These are phyloP conservation scores for Verticillium tricorpus DNA, from an alignment of 2,329 filamentous ascomycete genomes.

Conservation along the genomic window DNA sequence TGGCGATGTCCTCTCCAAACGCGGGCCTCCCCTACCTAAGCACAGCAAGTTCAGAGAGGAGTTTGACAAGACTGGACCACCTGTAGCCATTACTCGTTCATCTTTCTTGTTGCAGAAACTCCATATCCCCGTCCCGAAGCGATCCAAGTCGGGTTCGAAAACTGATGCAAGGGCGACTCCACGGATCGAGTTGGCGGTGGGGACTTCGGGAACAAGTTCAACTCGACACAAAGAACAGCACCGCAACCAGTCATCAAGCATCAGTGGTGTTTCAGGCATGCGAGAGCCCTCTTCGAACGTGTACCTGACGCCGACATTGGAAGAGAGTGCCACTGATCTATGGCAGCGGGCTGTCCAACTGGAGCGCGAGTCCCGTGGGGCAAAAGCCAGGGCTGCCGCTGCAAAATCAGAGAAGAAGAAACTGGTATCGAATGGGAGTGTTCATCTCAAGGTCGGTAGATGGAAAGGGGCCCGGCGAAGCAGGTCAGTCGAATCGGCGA, in stretches of 20 bases:
- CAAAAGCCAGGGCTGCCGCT: neutral
- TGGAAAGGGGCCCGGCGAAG: constrained; percentile 5
- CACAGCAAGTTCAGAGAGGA: constrained; percentile 38
- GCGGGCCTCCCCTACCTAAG: constrained; percentile 21
- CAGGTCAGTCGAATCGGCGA: constrained; percentile 3
- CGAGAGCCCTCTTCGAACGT: neutral
- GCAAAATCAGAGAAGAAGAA: neutral
- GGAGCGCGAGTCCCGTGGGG: constrained; percentile 13
- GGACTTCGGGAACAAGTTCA: constrained; percentile 1
- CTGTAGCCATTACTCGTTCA: constrained; percentile 11
- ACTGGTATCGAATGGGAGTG: neutral
- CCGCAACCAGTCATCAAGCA: neutral
- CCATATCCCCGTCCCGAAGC: constrained; percentile 26
- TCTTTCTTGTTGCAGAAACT: constrained; percentile 30
- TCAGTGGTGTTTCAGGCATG: neutral
- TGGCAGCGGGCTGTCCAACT: constrained; percentile 22
- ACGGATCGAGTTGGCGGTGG: neutral
- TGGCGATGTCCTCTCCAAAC: constrained; percentile 24
- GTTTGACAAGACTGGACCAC: constrained; percentile 20
- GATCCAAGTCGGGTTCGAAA: constrained; percentile 13
- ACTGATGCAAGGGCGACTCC: neutral
- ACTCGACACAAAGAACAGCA: neutral
- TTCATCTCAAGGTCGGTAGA: constrained; percentile 7
- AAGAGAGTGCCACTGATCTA: constrained; percentile 19
- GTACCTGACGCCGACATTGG: constrained; percentile 1